phyloP scores from a whole-genome alignment of 805 yeast genomes.

The Saccharomycopsis oosterbeekiorum region DNA sequence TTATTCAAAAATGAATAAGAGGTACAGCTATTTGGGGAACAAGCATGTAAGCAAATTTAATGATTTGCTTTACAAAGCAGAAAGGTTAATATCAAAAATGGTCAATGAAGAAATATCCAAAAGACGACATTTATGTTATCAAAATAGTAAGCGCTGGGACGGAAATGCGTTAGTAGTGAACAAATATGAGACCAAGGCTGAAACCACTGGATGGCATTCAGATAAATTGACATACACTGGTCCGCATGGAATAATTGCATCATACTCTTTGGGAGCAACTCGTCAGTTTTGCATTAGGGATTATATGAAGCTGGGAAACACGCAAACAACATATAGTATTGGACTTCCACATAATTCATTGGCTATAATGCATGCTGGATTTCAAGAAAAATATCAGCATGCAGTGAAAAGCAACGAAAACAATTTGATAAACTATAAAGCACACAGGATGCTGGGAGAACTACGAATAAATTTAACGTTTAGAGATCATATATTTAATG shows the following conservation, averaged over 20 bases:
- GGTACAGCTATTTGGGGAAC: slow-evolving; percentile 26
- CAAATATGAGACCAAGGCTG: slow-evolving; percentile 38
- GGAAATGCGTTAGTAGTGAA: slow-evolving; percentile 45
- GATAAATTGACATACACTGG: slow-evolving; percentile 67
- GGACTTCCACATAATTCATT: slow-evolving; percentile 56
- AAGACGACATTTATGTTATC: slow-evolving; percentile 1
- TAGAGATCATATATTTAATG: slow-evolving; percentile 39
- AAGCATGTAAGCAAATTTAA: slow-evolving; percentile 13
- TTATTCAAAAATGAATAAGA: slow-evolving; percentile 20
- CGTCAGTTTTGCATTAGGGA: slow-evolving; percentile 55
- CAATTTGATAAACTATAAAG: slow-evolving; percentile 25
- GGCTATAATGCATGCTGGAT: slow-evolving; percentile 66
- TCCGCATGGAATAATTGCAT: slow-evolving; percentile 58
- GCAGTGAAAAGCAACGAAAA: slow-evolving; percentile 38
- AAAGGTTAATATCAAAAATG: slow-evolving; percentile 29
- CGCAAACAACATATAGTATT: slow-evolving; percentile 29
- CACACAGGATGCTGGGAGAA: slow-evolving; percentile 40
- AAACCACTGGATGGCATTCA: slow-evolving; percentile 64
- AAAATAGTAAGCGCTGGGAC: slow-evolving; percentile 19
- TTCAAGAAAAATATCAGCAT: slow-evolving; percentile 70
- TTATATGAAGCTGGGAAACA: slow-evolving; percentile 18
- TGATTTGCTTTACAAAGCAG: slow-evolving; percentile 30
- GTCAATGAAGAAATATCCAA: slow-evolving; percentile 31
- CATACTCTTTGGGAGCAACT: slow-evolving; percentile 59
- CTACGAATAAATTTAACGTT: slow-evolving; percentile 57